These are phyloP conservation scores for Metarhizium robertsii DNA, from an alignment of 2,329 filamentous ascomycete species.

Conservation along the genomic window DNA sequence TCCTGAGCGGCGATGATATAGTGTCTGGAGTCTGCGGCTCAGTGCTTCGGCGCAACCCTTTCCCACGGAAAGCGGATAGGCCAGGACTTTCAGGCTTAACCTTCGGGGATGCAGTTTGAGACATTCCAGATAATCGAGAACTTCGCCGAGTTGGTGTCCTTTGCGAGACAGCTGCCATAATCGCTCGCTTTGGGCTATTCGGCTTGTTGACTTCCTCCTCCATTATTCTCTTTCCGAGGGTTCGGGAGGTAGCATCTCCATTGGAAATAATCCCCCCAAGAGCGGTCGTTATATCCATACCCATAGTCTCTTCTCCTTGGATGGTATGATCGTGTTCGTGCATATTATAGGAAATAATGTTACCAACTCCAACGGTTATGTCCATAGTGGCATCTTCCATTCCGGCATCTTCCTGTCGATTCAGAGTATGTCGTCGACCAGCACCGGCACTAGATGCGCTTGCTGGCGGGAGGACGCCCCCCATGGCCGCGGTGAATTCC, in stretches of 20 bases:
- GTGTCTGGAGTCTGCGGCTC: slow-evolving; percentile 20
- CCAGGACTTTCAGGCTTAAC: slow-evolving; percentile 41
- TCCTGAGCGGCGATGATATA: slow-evolving; percentile 6
- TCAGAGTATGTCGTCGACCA: slow-evolving; percentile 14
- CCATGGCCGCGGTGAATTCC: slow-evolving; percentile 63
- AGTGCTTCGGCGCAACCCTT: slow-evolving; percentile 38
- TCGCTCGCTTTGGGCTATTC: slow-evolving; percentile 31
- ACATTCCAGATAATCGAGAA: slow-evolving; percentile 6
- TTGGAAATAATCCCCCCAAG: slow-evolving; percentile 50
- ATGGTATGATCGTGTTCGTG: slow-evolving; percentile 22
- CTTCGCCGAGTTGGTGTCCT: slow-evolving; percentile 11
- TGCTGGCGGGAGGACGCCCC: slow-evolving; percentile 36
- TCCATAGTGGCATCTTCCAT: slow-evolving; percentile 32
- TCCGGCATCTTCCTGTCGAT: slow-evolving; percentile 21
- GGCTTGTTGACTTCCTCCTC: slow-evolving; percentile 46
- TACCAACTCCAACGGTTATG: slow-evolving; percentile 49
- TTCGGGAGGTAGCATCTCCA: slow-evolving; percentile 18
- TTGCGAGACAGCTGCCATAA: slow-evolving; percentile 16
- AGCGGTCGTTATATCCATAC: slow-evolving; percentile 60
- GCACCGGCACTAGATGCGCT: slow-evolving; percentile 15
- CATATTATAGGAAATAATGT: slow-evolving; percentile 31
- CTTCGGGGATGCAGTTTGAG: slow-evolving; percentile 21
- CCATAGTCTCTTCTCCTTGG: slow-evolving; percentile 33
- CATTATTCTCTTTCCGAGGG: slow-evolving; percentile 45
- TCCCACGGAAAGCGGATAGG: slow-evolving; percentile 42